Evolutionary conservation across 2,329 filamentous ascomycete species (phyloP), one percentile per base, ranked within the genome.

Genomic region (Neonectria neomacrospora): DNA sequence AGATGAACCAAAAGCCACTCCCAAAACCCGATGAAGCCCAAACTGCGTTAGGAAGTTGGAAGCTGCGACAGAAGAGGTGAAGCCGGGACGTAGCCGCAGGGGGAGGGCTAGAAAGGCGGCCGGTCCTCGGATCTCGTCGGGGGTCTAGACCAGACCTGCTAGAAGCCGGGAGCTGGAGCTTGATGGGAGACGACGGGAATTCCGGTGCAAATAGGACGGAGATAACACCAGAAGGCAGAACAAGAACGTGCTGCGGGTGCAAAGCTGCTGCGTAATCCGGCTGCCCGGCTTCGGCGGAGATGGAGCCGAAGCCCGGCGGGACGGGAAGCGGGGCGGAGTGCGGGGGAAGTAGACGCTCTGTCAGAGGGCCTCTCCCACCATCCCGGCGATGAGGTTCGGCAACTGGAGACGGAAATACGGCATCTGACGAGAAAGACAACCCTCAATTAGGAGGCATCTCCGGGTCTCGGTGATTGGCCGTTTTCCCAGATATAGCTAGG

Each of bases 301-400:
- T 44, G 48, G 32, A 32, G 60, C 60, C 60, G 60, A 62, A 37
- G 53, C 26, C 32, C 54, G n/a, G 41, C 54, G 37, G 37, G 37
- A 41, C 37, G 60, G 60, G 60, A 63, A 58, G 60, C 60, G 60
- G 60, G 60, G 50, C 60, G 54, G 48, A 58, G 60, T 57, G 59
- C 54, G 60, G 54, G 60, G 54, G 60, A 48, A 26, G 28, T 10
- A 20, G 26, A 22, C 16, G 34, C 12, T 41, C 26, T 23, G 41
- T 37, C 22, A 60, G 4, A 26, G 28, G 28, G 28, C 8, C 28
- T 16, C 10, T 26, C 34, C 34, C 14, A 48, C 10, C 5, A 8
- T 16, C 53, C 53, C 60, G 60, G 50, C 50, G 9, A 54, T 28
- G 51, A 57, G 48, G 42, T 58, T 63, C 60, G 60, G 59, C 59